phyloP scores from a whole-genome alignment of 192 early-diverging fungal species.

The Umbelopsis vinacea region DNA sequence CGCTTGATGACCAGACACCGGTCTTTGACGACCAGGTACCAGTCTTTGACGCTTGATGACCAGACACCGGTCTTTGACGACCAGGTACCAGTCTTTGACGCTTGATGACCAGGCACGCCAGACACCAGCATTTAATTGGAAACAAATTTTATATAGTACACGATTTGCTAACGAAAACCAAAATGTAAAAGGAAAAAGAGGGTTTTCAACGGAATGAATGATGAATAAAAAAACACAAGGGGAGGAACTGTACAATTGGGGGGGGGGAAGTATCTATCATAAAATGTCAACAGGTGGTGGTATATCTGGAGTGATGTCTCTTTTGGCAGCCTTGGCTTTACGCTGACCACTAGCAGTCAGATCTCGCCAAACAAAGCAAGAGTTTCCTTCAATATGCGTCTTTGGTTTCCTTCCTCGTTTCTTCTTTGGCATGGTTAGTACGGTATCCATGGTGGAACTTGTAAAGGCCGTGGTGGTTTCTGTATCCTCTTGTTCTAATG shows the following conservation, averaged over 20 bases:
- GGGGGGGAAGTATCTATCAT: too few species aligned
- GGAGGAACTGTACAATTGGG: too few species aligned
- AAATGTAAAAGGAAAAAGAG: background rate
- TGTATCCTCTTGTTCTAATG: conserved; percentile 3
- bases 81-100: conserved; percentile 84
- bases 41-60: conserved; percentile 71
- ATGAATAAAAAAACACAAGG: too few species aligned
- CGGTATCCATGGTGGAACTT: conserved; percentile 33
- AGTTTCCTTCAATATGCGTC: conserved; percentile 41
- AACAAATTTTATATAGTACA: background rate
- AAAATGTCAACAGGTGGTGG: background rate
- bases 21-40: conserved; percentile 72
- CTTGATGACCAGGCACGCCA: conserved; percentile 52
- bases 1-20: conserved; percentile 53
- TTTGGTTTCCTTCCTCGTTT: conserved; percentile 46
- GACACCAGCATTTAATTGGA: background rate
- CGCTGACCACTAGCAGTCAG: conserved; percentile 30
- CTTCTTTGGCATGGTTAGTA: conserved; percentile 40
- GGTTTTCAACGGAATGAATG: too few species aligned
- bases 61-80: too few species aligned
- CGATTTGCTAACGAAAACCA: background rate
- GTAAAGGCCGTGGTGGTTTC: conserved; percentile 35
- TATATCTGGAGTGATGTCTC: background rate
- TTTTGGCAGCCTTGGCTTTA: conserved; percentile 12
- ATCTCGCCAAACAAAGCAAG: conserved; percentile 46